phyloP scores from a whole-genome alignment of 164 flowering plant species.

The Sedum album region DNA sequence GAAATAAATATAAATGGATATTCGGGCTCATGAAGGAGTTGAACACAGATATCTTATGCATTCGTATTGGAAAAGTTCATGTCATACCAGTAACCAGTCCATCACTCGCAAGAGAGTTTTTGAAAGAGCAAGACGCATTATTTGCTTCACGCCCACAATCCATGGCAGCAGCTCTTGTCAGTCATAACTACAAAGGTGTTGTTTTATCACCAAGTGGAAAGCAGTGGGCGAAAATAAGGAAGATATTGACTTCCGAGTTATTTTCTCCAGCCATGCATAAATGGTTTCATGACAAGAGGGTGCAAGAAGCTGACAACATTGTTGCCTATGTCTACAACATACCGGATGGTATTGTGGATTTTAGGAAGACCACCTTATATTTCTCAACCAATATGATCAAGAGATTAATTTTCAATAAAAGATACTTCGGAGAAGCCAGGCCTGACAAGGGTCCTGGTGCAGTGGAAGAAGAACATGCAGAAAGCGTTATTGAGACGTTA shows the following conservation, averaged over 20 bases:
- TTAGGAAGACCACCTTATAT: too few relatives aligned
- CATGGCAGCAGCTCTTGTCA: neutral
- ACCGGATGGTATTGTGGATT: too few relatives aligned
- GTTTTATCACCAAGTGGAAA: neutral
- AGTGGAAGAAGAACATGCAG: neutral
- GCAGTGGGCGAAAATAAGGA: constrained; percentile 9
- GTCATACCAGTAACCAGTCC: neutral
- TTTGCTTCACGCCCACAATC: neutral
- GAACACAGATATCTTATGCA: neutral
- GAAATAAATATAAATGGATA: neutral
- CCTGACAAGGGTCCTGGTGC: too few relatives aligned
- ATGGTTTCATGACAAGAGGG: neutral
- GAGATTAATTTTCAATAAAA: too few relatives aligned
- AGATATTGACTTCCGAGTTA: neutral
- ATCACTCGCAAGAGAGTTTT: neutral
- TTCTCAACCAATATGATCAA: too few relatives aligned
- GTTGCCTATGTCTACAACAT: neutral
- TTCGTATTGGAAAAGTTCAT: neutral
- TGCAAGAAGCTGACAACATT: constrained; percentile 2
- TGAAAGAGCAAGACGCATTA: neutral
- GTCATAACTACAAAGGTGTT: neutral
- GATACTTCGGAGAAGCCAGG: too few relatives aligned
- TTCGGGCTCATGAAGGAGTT: neutral
- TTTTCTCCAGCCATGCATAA: neutral
- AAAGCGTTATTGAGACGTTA: neutral